Percentiles rank a stretch among this genome's conserved stretches.
phyloP scores from a whole-genome alignment of 2,329 filamentous ascomycete species.

The Neofusicoccum laricinum region DNA sequence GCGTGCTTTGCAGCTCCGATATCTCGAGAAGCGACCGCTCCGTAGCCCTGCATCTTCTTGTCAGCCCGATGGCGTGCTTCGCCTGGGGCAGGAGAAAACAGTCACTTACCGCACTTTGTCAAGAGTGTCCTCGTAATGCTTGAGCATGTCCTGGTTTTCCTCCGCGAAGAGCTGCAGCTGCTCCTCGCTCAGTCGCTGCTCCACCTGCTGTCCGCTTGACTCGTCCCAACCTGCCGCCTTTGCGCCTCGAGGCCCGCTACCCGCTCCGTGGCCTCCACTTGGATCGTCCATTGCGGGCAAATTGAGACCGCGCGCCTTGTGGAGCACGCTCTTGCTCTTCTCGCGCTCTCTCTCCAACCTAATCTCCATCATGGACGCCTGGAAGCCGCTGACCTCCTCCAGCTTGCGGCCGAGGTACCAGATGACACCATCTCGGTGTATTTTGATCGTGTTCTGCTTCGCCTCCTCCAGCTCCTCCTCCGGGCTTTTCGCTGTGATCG shows the following conservation, averaged over 20 bases:
- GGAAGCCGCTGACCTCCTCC: constrained; percentile 72
- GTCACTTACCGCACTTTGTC: constrained; percentile 84
- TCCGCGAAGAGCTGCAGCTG: constrained; percentile 91
- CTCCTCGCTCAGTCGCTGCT: constrained; percentile 69
- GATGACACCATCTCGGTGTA: constrained; percentile 77
- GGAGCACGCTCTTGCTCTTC: constrained; percentile 81
- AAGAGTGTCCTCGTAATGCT: constrained; percentile 89
- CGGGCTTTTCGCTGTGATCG: constrained; percentile 51
- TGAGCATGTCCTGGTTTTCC: constrained; percentile 89
- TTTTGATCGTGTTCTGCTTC: constrained; percentile 61
- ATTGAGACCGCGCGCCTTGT: constrained; percentile 56
- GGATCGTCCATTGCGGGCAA: constrained; percentile 21
- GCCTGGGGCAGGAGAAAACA: too few relatives aligned
- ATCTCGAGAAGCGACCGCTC: constrained; percentile 92
- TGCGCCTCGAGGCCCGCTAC: constrained; percentile 22
- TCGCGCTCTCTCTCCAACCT: constrained; percentile 80
- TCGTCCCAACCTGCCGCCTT: constrained; percentile 26
- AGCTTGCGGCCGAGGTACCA: constrained; percentile 76
- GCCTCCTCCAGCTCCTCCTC: constrained; percentile 75
- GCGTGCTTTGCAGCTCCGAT: constrained; percentile 82
- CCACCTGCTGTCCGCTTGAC: constrained; percentile 35
- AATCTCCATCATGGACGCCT: constrained; percentile 91
- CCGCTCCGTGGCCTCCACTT: constrained; percentile 13
- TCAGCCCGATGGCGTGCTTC: neutral
- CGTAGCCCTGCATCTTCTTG: constrained; percentile 63